These are phyloP conservation scores for Eutrema salsugineum DNA, from an alignment of 441 rosid species.

Conservation along the genomic window DNA sequence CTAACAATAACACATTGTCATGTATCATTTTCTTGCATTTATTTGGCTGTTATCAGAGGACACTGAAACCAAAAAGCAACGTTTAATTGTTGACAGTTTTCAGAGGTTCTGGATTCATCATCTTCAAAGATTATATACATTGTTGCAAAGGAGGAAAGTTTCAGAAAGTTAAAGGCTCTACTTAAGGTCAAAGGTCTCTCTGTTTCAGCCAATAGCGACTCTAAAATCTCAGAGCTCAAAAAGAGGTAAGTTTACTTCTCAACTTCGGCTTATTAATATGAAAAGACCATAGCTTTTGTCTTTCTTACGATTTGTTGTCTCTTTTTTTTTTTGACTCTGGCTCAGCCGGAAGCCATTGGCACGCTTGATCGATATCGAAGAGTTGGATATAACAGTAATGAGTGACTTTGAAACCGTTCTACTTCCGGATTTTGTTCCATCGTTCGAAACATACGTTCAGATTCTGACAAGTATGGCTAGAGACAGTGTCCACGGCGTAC, in stretches of 20 bases:
- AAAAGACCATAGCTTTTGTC: neutral
- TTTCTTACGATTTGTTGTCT: neutral
- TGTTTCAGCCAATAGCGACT: slow-evolving; percentile 18
- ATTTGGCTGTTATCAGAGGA: too few relatives aligned
- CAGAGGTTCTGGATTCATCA: slow-evolving; percentile 33
- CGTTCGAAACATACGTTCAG: slow-evolving; percentile 33
- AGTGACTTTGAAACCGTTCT: slow-evolving; percentile 40
- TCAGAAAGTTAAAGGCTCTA: slow-evolving; percentile 32
- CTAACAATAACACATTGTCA: neutral
- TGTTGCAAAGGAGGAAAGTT: slow-evolving; percentile 34
- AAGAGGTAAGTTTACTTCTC: slow-evolving; percentile 39
- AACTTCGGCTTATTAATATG: neutral
- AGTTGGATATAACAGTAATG: slow-evolving; percentile 31
- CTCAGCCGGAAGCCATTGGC: slow-evolving; percentile 36
- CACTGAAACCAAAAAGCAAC: neutral
- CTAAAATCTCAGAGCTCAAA: slow-evolving; percentile 21
- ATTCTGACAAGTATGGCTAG: slow-evolving; percentile 59
- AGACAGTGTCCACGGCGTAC: slow-evolving; percentile 33
- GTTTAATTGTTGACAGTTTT: slow-evolving; percentile 24
- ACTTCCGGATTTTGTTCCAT: slow-evolving; percentile 41
- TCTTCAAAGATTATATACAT: slow-evolving; percentile 34
- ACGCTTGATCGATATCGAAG: slow-evolving; percentile 33
- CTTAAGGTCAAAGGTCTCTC: slow-evolving; percentile 42
- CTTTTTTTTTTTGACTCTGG: neutral
- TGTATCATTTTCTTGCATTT: too few relatives aligned